Conservation (phyloP, 768 basidiomycete species). For the Termitomyces sp. region DNA sequence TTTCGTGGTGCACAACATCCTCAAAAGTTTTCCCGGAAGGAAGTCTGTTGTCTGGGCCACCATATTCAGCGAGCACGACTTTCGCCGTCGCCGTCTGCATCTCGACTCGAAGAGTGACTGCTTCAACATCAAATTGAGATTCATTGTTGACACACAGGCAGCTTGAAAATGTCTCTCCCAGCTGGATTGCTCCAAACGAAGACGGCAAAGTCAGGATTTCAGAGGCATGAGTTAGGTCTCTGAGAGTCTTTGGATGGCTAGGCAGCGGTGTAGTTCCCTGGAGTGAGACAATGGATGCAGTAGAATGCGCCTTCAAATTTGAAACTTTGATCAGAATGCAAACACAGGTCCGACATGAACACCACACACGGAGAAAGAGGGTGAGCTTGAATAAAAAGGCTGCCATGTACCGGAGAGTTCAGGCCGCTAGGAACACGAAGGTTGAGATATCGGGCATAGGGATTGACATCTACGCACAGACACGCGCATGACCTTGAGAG, state of each 20-base stretch:
- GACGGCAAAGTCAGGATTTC: constrained; percentile 78
- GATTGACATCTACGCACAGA: constrained; percentile 52
- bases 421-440: constrained; percentile 48
- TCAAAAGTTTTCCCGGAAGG: constrained; percentile 57
- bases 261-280: constrained; percentile 67
- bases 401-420: constrained; percentile 74
- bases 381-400: constrained; percentile 81
- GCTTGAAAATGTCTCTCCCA: constrained; percentile 86
- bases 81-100: constrained; percentile 81
- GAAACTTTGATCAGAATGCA: constrained; percentile 1
- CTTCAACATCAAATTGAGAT: constrained; percentile 54
- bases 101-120: constrained; percentile 66
- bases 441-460: constrained; percentile 6
- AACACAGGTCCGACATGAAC: not conserved
- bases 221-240: constrained; percentile 74
- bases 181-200: constrained; percentile 81
- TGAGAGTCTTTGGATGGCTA: constrained; percentile 77
- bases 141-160: constrained; percentile 83
- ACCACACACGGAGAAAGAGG: constrained; percentile 63
- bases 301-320: constrained; percentile 52
- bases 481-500: constrained; percentile 84
- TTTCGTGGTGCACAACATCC: constrained; percentile 74
- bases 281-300: constrained; percentile 69
- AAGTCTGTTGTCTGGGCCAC: constrained; percentile 46
- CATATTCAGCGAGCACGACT: constrained; percentile 55